phyloP scores from a whole-genome alignment of 1,284 basidiomycete genomes.

The Apiotrichum brassicae region DNA sequence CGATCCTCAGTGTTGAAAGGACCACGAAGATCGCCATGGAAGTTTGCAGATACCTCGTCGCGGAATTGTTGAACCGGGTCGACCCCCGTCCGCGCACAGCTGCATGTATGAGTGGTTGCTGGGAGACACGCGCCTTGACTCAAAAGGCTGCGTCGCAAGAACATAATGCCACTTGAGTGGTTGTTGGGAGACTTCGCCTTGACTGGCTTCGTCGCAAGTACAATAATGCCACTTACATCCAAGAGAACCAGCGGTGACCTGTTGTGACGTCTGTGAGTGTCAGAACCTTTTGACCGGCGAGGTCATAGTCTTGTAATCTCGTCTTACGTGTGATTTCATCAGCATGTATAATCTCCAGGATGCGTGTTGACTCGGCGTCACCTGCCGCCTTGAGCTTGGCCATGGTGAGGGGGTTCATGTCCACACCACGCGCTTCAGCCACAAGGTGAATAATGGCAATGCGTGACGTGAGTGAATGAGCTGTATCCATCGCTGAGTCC shows the following conservation, averaged over 20 bases:
- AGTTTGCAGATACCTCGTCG: conserved; percentile 65
- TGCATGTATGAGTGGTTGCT: background rate
- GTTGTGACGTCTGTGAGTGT: conserved; percentile 58
- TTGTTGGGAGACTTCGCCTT: background rate
- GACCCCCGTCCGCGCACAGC: conserved; percentile 57
- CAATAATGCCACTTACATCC: conserved; percentile 47
- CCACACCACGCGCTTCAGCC: conserved; percentile 79
- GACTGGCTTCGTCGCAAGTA: background rate
- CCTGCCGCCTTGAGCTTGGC: conserved; percentile 64
- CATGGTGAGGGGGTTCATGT: conserved; percentile 80
- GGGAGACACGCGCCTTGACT: background rate
- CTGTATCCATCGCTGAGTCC: conserved; percentile 72
- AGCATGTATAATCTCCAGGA: conserved; percentile 69
- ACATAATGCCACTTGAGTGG: conserved; percentile 6
- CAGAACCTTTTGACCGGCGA: background rate
- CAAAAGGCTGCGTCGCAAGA: too few species aligned
- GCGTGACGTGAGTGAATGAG: conserved; percentile 63
- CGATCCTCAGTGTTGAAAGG: conserved; percentile 76
- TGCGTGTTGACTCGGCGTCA: conserved; percentile 63
- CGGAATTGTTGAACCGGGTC: conserved; percentile 69
- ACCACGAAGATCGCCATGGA: conserved; percentile 72
- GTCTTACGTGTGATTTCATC: conserved; percentile 66
- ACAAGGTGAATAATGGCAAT: conserved; percentile 85
- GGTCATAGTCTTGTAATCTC: background rate
- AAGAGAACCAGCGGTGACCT: conserved; percentile 78